Conservation (phyloP, 768 basidiomycete genomes). For the Dioszegia hungarica region DNA sequence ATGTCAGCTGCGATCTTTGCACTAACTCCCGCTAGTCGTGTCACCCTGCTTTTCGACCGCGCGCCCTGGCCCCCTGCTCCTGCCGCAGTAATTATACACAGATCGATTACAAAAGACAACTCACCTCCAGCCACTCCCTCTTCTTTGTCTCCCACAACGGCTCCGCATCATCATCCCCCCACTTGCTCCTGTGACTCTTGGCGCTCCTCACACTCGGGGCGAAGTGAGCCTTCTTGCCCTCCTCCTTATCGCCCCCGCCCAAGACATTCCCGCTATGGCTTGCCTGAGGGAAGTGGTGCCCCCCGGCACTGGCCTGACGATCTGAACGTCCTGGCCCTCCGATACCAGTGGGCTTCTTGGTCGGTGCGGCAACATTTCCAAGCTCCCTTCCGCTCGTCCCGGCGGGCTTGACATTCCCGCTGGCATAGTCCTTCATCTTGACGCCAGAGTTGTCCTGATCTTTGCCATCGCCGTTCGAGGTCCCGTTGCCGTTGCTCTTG, state of each 20-base stretch:
- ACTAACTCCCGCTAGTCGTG: no score
- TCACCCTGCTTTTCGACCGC: no score
- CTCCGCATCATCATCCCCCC: conserved; percentile 54
- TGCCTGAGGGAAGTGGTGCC: background rate
- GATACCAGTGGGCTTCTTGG: background rate
- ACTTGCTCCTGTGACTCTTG: conserved; percentile 34
- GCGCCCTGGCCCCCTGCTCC: no score
- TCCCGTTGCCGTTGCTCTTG: background rate
- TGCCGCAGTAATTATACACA: no score
- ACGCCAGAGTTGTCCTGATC: no score
- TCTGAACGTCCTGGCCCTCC: background rate
- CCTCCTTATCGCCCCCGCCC: background rate
- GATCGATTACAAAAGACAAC: no score
- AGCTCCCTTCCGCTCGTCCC: background rate
- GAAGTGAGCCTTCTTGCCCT: background rate
- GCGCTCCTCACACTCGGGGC: conserved; percentile 26
- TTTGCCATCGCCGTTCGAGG: no score
- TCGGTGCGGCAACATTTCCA: background rate
- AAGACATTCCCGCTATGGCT: conserved; percentile 6
- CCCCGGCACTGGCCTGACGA: no score
- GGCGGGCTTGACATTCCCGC: background rate
- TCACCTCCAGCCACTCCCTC: conserved; percentile 34
- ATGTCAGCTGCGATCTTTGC: background rate
- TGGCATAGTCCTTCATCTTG: background rate
- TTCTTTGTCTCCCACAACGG: conserved; percentile 48